Evolutionary conservation across 768 basidiomycete genomes (phyloP).

Genomic region (Mycena indigotica): DNA sequence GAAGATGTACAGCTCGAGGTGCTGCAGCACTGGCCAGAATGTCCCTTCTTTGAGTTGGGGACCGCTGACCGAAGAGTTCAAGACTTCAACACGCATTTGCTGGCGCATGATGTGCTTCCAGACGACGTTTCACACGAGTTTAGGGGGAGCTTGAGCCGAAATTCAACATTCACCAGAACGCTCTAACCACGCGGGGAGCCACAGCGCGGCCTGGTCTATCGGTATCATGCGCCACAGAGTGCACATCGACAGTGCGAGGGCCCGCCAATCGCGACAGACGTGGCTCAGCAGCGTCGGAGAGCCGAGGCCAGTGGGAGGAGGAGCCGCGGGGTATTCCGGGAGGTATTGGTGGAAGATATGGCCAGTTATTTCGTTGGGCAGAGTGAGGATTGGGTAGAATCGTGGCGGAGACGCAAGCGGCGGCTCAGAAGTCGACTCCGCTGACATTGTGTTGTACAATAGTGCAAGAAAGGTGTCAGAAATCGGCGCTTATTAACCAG

Average conservation of each 20-base stretch:
- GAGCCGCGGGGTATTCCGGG: neutral
- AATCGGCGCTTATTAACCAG: too few relatives aligned
- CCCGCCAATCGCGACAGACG: neutral
- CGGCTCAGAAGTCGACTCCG: constrained; percentile 3
- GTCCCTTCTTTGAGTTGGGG: neutral
- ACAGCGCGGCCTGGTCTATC: neutral
- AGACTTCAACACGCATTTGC: too few relatives aligned
- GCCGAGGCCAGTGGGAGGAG: neutral
- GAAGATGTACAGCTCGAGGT: neutral
- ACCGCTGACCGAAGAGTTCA: neutral
- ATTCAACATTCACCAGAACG: neutral
- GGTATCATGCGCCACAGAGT: neutral
- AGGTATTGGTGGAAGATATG: neutral
- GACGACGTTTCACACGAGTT: neutral
- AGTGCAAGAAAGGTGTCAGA: too few relatives aligned
- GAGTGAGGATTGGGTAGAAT: neutral
- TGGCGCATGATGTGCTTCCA: neutral
- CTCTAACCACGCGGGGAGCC: neutral
- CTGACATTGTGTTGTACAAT: neutral
- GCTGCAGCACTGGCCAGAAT: neutral
- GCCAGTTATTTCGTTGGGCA: neutral
- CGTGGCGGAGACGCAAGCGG: neutral
- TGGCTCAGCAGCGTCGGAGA: neutral
- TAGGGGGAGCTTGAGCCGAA: neutral
- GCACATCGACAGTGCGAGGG: neutral